Evolutionary conservation across 2,329 filamentous ascomycete species (phyloP).

Genomic region (Periconia sp.): DNA sequence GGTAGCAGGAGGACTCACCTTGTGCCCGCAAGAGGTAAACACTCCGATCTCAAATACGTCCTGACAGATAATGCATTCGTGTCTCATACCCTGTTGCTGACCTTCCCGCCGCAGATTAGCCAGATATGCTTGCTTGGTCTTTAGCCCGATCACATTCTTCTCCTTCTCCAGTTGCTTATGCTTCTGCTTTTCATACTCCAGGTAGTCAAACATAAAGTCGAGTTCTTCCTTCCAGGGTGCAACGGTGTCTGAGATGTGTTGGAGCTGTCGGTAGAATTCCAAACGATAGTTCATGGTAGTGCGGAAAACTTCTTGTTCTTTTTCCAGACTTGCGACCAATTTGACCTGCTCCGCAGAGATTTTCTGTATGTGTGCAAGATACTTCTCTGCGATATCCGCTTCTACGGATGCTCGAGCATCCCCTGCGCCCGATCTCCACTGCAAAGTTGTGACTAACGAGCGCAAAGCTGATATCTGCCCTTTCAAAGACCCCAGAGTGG

Average conservation of each 20-base stretch:
- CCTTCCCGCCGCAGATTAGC: conserved; percentile 64
- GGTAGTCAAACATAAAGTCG: conserved; percentile 58
- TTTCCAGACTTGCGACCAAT: conserved; percentile 56
- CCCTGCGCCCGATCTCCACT: conserved; percentile 58
- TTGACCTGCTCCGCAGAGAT: conserved; percentile 58
- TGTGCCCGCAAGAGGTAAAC: conserved; percentile 83
- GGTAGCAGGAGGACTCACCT: conserved; percentile 12
- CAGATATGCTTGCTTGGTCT: conserved; percentile 76
- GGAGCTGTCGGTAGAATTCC: conserved; percentile 88
- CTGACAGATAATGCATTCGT: conserved; percentile 86
- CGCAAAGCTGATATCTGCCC: conserved; percentile 71
- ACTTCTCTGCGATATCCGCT: conserved; percentile 62
- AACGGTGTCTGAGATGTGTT: conserved; percentile 87
- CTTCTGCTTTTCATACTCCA: conserved; percentile 46
- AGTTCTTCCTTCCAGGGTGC: conserved; percentile 69
- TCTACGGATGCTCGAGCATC: conserved; percentile 64
- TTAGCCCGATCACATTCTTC: conserved; percentile 61
- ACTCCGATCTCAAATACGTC: conserved; percentile 74
- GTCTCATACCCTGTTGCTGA: conserved; percentile 56
- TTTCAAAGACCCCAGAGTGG: conserved; percentile 65
- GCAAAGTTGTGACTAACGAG: conserved; percentile 60
- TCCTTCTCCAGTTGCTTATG: conserved; percentile 56
- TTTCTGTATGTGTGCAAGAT: conserved; percentile 62
- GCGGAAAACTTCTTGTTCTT: conserved; percentile 75
- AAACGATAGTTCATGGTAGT: conserved; percentile 80